Conservation (phyloP, 352 stramenopile species). For the Phytopythium montanum region DNA sequence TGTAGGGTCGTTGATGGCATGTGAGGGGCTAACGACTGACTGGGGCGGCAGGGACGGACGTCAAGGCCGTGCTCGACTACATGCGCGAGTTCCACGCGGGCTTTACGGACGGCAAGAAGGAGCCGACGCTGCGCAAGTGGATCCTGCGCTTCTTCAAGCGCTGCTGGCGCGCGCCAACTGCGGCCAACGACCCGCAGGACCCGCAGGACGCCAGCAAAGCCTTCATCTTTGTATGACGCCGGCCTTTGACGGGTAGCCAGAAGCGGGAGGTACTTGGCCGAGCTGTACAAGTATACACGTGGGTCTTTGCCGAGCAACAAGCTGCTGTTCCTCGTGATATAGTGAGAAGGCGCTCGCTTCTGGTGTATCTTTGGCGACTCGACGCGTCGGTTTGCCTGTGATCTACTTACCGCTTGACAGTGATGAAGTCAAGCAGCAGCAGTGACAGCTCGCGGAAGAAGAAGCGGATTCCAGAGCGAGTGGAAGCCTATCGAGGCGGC, state of each 20-base stretch:
- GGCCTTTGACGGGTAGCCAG: not conserved
- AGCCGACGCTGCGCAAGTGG: constrained; percentile 75
- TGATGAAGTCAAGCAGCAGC: not conserved
- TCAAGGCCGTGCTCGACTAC: constrained; percentile 68
- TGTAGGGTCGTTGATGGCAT: constrained; percentile 9
- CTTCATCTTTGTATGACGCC: constrained; percentile 53
- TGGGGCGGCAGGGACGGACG: constrained; percentile 43
- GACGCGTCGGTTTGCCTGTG: not conserved
- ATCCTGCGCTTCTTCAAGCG: constrained; percentile 83
- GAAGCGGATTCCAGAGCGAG: not conserved
- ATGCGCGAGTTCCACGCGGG: constrained; percentile 54
- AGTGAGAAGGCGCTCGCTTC: not conserved
- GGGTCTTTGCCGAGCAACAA: not conserved
- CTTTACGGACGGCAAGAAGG: constrained; percentile 80
- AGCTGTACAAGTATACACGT: constrained; percentile 1
- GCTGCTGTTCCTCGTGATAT: not conserved
- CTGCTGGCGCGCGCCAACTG: constrained; percentile 41
- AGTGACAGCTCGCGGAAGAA: not conserved
- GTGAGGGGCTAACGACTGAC: too few species aligned
- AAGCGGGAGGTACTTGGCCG: not conserved
- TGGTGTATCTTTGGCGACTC: not conserved
- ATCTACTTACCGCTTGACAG: not conserved
- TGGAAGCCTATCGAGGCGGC: not conserved
- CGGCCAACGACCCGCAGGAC: constrained; percentile 33
- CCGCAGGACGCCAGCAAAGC: constrained; percentile 41